Conservation (phyloP, 2,329 filamentous ascomycete genomes). For the Aspergillus sp. region DNA sequence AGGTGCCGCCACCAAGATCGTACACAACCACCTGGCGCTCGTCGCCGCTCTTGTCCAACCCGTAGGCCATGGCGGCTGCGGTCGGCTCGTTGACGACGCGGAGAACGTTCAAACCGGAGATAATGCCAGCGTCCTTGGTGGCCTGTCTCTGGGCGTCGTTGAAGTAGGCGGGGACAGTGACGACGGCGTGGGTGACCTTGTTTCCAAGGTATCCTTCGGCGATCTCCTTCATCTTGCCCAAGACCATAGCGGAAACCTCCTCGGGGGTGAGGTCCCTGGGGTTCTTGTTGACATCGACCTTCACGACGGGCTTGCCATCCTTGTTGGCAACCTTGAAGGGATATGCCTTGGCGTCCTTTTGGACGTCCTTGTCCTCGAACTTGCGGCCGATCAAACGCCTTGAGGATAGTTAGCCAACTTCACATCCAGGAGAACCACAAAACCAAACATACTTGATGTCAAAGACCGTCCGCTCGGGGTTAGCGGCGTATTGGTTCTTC, state of each 20-base stretch:
- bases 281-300: conserved; percentile 51
- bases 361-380: conserved; percentile 74
- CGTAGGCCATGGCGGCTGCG: conserved; percentile 89
- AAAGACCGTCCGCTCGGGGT: conserved; percentile 67
- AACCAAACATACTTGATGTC: conserved; percentile 66
- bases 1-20: conserved; percentile 89
- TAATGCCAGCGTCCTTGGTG: conserved; percentile 87
- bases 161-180: conserved; percentile 96
- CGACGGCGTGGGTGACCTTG: conserved; percentile 57
- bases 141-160: conserved; percentile 96
- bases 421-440: conserved; percentile 1
- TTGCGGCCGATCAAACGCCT: conserved; percentile 81
- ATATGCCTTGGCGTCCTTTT: conserved; percentile 95
- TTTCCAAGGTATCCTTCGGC: conserved; percentile 54
- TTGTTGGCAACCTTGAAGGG: conserved; percentile 89
- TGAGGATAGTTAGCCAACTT: conserved; percentile 20
- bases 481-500: conserved; percentile 85
- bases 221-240: conserved; percentile 59
- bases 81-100: conserved; percentile 96
- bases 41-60: conserved; percentile 73
- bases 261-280: conserved; percentile 57
- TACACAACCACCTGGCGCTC: conserved; percentile 88
- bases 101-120: conserved; percentile 88
- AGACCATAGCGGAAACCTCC: conserved; percentile 58
- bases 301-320: conserved; percentile 78